Evolutionary conservation across 1,284 basidiomycete genomes (phyloP).

Genomic region (Coniophora puteana): DNA sequence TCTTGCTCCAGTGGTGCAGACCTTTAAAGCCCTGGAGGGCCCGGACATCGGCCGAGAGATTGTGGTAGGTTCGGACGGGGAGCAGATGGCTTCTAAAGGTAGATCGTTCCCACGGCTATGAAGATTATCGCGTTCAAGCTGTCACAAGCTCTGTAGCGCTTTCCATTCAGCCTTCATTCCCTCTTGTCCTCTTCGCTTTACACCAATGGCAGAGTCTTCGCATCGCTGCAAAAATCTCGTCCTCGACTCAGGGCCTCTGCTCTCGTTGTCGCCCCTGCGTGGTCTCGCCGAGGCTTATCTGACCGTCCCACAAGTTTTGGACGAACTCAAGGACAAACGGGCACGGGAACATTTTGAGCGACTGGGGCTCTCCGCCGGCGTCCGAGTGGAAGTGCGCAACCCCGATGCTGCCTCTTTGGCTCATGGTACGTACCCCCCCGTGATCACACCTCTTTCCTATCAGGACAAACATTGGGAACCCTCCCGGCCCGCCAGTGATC

Average conservation of each 20-base stretch:
- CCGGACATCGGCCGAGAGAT: slow-evolving; percentile 9
- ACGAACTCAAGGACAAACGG: slow-evolving; percentile 84
- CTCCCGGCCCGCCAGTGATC: slow-evolving; percentile 54
- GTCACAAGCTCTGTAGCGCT: too few species aligned
- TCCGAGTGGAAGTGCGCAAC: slow-evolving; percentile 69
- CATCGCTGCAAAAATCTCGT: slow-evolving; percentile 75
- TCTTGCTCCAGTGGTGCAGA: neutral
- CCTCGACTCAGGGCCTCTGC: slow-evolving; percentile 88
- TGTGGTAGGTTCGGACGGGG: neutral
- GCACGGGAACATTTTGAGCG: slow-evolving; percentile 84
- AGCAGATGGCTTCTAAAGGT: slow-evolving; percentile 3
- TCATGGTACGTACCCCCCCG: slow-evolving; percentile 55
- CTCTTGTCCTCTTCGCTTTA: slow-evolving; percentile 1
- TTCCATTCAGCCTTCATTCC: too few species aligned
- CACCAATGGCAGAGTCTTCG: slow-evolving; percentile 23
- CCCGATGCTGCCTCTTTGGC: slow-evolving; percentile 74
- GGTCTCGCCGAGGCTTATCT: slow-evolving; percentile 81
- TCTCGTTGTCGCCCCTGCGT: slow-evolving; percentile 81
- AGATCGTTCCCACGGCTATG: slow-evolving; percentile 5
- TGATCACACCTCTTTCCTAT: slow-evolving; percentile 6
- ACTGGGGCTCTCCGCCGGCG: slow-evolving; percentile 70
- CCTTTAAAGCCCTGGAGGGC: slow-evolving; percentile 1
- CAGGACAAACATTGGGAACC: too few species aligned
- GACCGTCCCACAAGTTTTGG: slow-evolving; percentile 86
- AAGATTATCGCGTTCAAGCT: neutral